These are phyloP conservation scores for Neonothopanus nambi DNA, from an alignment of 1,284 basidiomycete genomes.

Conservation along the genomic window DNA sequence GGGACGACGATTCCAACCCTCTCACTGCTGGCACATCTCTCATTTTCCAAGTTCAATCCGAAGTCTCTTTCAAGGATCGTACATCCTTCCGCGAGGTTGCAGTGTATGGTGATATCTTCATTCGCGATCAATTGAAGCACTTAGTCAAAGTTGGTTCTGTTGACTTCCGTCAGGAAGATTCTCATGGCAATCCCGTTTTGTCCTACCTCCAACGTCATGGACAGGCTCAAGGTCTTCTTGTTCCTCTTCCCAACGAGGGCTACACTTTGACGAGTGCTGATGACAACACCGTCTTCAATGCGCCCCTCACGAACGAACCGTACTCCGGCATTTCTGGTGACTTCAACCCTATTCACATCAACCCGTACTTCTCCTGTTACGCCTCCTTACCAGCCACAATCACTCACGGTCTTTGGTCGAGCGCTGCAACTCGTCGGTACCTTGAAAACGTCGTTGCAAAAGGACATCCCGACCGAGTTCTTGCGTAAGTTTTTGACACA, in stretches of 20 bases:
- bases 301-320: slow-evolving; percentile 89
- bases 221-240: slow-evolving; percentile 71
- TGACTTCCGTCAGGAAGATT: slow-evolving; percentile 85
- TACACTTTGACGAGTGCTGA: slow-evolving; percentile 74
- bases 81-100: slow-evolving; percentile 80
- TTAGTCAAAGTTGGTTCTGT: slow-evolving; percentile 88
- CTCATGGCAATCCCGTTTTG: slow-evolving; percentile 91
- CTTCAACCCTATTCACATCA: slow-evolving; percentile 97
- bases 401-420: slow-evolving; percentile 97
- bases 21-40: slow-evolving; percentile 81
- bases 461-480: slow-evolving; percentile 88
- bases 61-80: slow-evolving; percentile 91
- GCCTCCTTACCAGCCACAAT: slow-evolving; percentile 95
- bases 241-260: slow-evolving; percentile 82
- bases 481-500: slow-evolving; percentile 81
- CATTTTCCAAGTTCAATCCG: slow-evolving; percentile 86
- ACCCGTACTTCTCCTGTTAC: slow-evolving; percentile 97
- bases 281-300: slow-evolving; percentile 62
- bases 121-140: slow-evolving; percentile 83
- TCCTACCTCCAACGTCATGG: slow-evolving; percentile 94
- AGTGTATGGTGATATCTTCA: slow-evolving; percentile 84
- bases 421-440: slow-evolving; percentile 90
- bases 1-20: slow-evolving; percentile 83
- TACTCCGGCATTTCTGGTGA: slow-evolving; percentile 97
- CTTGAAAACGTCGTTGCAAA: slow-evolving; percentile 96